Evolutionary conservation across 495 filamentous ascomycete species (phyloP).

Genomic region (Lentithecium fluviatile): DNA sequence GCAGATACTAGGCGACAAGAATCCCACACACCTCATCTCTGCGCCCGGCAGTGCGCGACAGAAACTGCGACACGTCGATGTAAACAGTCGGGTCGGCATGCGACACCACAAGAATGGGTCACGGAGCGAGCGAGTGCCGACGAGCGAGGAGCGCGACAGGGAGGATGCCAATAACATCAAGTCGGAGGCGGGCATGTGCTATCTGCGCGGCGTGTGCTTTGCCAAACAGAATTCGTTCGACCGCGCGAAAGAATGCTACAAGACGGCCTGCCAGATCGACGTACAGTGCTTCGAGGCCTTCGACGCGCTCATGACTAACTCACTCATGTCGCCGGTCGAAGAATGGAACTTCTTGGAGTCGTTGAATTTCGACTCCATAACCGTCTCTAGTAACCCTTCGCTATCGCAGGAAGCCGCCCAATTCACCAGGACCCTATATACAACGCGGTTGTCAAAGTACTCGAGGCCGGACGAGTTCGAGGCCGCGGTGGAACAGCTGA

Average conservation of each 20-base stretch:
- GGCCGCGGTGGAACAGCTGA: constrained; percentile 83
- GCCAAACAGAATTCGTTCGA: constrained; percentile 98
- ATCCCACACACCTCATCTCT: constrained; percentile 79
- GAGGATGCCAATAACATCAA: constrained; percentile 72
- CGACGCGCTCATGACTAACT: constrained; percentile 96
- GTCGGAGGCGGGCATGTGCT: constrained; percentile 97
- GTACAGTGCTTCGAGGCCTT: constrained; percentile 98
- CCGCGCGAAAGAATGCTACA: constrained; percentile 96
- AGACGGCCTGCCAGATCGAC: constrained; percentile 92
- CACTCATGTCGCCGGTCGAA: constrained; percentile 94
- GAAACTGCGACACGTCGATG: constrained; percentile 50
- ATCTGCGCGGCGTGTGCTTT: constrained; percentile 87
- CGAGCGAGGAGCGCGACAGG: constrained; percentile 61
- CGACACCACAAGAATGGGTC: constrained; percentile 49
- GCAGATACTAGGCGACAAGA: constrained; percentile 83
- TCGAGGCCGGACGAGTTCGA: constrained; percentile 80
- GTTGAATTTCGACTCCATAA: constrained; percentile 83
- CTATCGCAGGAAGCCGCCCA: constrained; percentile 77
- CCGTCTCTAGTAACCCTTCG: constrained; percentile 54
- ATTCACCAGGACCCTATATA: constrained; percentile 96
- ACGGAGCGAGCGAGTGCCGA: constrained; percentile 56
- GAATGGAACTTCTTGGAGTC: constrained; percentile 91
- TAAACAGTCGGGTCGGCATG: constrained; percentile 40
- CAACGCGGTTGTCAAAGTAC: constrained; percentile 93
- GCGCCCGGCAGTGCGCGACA: constrained; percentile 63